These are phyloP conservation scores for Arxiozyma bovina DNA, from an alignment of 1,139 yeast species.

Conservation along the genomic window DNA sequence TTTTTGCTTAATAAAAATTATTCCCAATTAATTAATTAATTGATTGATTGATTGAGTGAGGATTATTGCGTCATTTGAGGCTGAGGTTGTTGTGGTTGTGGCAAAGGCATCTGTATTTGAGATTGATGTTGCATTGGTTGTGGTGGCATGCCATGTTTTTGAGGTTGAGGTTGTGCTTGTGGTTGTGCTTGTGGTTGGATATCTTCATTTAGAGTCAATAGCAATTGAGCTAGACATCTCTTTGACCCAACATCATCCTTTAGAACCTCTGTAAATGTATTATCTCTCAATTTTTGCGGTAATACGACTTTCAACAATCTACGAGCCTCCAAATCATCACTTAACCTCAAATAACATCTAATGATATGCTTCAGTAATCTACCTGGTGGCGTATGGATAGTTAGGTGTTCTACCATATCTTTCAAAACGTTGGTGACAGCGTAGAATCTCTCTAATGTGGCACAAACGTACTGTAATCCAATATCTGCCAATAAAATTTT, in stretches of 20 bases:
- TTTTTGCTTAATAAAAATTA: too few species aligned
- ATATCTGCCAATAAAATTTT: constrained; percentile 86
- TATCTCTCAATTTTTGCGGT: constrained; percentile 66
- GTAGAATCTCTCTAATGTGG: constrained; percentile 87
- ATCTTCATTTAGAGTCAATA: constrained; percentile 49
- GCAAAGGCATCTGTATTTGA: neutral
- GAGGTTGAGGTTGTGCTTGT: constrained; percentile 2
- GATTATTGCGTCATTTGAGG: constrained; percentile 2
- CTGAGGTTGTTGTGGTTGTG: constrained; percentile 1
- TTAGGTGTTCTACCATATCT: constrained; percentile 81
- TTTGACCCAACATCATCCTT: constrained; percentile 86
- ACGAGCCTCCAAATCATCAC: constrained; percentile 86
- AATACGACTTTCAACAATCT: constrained; percentile 75
- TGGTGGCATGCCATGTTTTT: constrained; percentile 4
- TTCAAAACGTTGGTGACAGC: constrained; percentile 87
- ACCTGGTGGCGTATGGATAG: constrained; percentile 51
- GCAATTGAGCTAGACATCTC: constrained; percentile 74
- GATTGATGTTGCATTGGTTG: constrained; percentile 4
- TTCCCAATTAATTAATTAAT: too few species aligned
- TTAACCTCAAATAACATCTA: constrained; percentile 80
- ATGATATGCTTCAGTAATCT: constrained; percentile 88
- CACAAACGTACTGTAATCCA: constrained; percentile 86
- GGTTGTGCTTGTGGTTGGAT: constrained; percentile 8
- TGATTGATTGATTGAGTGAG: too few species aligned
- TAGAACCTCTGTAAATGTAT: constrained; percentile 72